Conservation (phyloP, 495 filamentous ascomycete species). For the Penicillium roqueforti region DNA sequence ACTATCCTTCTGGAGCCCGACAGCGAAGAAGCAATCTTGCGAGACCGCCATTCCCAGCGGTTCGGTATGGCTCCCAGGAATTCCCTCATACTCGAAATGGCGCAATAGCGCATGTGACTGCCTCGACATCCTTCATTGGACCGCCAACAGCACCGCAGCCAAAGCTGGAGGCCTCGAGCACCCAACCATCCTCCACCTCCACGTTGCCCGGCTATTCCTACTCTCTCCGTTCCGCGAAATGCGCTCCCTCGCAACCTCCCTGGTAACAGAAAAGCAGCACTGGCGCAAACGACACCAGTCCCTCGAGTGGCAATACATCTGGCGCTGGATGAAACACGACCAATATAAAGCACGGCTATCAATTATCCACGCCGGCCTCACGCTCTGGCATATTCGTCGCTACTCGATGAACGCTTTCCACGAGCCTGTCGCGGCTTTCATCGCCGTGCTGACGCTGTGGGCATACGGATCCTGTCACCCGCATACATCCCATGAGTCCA, state of each 20-base stretch:
- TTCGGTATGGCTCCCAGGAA: conserved; percentile 49
- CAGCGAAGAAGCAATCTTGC: conserved; percentile 42
- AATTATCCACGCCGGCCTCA: conserved; percentile 49
- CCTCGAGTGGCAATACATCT: conserved; percentile 42
- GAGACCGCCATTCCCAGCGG: conserved; percentile 33
- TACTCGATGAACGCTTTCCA: conserved; percentile 48
- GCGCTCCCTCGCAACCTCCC: conserved; percentile 31
- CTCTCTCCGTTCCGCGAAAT: conserved; percentile 41
- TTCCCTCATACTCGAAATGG: conserved; percentile 51
- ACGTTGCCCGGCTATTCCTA: conserved; percentile 42
- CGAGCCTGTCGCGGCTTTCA: conserved; percentile 45
- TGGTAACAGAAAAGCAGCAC: conserved; percentile 27
- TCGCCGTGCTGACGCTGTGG: conserved; percentile 50
- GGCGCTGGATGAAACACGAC: conserved; percentile 48
- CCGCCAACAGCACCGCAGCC: conserved; percentile 44
- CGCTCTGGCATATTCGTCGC: conserved; percentile 48
- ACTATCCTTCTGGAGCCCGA: conserved; percentile 48
- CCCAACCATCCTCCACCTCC: conserved; percentile 50
- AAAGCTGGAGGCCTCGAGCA: conserved; percentile 47
- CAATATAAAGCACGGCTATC: conserved; percentile 53
- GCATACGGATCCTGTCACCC: conserved; percentile 43
- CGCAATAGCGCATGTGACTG: conserved; percentile 53
- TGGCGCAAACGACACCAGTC: conserved; percentile 34
- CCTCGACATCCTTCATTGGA: conserved; percentile 54
- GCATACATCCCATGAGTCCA: conserved; percentile 10